phyloP scores from a whole-genome alignment of 2,329 filamentous ascomycete genomes.

The Epichloe aotearoae region DNA sequence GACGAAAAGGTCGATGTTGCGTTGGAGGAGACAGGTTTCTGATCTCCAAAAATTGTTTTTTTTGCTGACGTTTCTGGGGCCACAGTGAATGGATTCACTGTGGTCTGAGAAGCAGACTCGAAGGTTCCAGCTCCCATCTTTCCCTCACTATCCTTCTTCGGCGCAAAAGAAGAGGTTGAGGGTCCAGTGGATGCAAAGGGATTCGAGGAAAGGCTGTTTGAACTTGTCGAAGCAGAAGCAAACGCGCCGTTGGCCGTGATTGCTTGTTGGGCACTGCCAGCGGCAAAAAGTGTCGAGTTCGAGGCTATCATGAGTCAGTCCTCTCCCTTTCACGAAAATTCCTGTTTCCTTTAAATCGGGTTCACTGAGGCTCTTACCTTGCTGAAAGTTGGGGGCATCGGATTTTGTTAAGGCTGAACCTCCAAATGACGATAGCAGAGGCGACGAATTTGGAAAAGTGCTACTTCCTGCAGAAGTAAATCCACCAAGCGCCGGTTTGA shows the following conservation, averaged over 20 bases:
- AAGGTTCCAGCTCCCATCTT: background rate
- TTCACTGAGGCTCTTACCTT: background rate
- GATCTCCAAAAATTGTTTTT: slow-evolving; percentile 8
- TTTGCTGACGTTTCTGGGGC: slow-evolving; percentile 7
- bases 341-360: background rate
- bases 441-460: background rate
- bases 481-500: background rate
- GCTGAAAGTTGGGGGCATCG: background rate
- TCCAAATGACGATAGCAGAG: background rate
- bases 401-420: background rate
- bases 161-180: background rate
- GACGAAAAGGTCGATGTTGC: background rate
- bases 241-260: slow-evolving; percentile 2
- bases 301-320: background rate
- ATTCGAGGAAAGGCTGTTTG: background rate
- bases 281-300: slow-evolving; percentile 2
- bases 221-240: slow-evolving; percentile 1
- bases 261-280: background rate
- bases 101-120: background rate
- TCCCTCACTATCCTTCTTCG: background rate
- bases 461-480: background rate
- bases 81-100: slow-evolving; percentile 12
- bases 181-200: background rate
- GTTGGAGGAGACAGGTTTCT: background rate
- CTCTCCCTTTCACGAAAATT: background rate